Percentiles rank a stretch among this genome's conserved stretches.
Conservation (phyloP, 768 basidiomycete genomes). For the Trametes cinnabarina region DNA sequence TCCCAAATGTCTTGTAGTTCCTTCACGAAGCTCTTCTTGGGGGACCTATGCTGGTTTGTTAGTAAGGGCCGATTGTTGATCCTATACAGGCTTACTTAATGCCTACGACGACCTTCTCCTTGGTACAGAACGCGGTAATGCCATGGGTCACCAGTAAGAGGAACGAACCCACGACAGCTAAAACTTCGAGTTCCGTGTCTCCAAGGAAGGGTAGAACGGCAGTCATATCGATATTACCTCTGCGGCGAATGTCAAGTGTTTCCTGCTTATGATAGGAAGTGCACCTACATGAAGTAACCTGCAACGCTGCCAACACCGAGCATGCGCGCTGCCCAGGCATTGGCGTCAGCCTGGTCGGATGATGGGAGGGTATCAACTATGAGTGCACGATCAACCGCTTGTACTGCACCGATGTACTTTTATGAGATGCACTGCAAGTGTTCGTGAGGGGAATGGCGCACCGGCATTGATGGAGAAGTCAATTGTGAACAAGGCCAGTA, state of each 20-base stretch:
- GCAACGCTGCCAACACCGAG: slow-evolving; percentile 79
- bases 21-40: slow-evolving; percentile 35
- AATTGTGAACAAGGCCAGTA: slow-evolving; percentile 64
- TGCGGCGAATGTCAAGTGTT: slow-evolving; percentile 30
- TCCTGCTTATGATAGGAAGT: background rate
- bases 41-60: too few species aligned
- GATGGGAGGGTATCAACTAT: slow-evolving; percentile 83
- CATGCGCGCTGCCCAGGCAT: slow-evolving; percentile 97
- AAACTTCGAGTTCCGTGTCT: slow-evolving; percentile 73
- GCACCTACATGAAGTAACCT: slow-evolving; percentile 81
- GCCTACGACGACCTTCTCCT: slow-evolving; percentile 70
- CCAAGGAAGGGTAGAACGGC: slow-evolving; percentile 71
- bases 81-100: slow-evolving; percentile 34
- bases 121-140: slow-evolving; percentile 57
- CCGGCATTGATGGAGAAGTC: slow-evolving; percentile 66
- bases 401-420: slow-evolving; percentile 45
- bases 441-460: slow-evolving; percentile 29
- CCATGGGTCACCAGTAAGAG: slow-evolving; percentile 66
- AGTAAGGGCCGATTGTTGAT: too few species aligned
- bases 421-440: slow-evolving; percentile 30
- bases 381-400: slow-evolving; percentile 87
- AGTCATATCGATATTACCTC: slow-evolving; percentile 80
- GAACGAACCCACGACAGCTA: slow-evolving; percentile 71
- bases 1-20: slow-evolving; percentile 68
- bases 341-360: slow-evolving; percentile 74